These are phyloP conservation scores for Mimosa pudica DNA, from an alignment of 306 rosid species.

Conservation along the genomic window DNA sequence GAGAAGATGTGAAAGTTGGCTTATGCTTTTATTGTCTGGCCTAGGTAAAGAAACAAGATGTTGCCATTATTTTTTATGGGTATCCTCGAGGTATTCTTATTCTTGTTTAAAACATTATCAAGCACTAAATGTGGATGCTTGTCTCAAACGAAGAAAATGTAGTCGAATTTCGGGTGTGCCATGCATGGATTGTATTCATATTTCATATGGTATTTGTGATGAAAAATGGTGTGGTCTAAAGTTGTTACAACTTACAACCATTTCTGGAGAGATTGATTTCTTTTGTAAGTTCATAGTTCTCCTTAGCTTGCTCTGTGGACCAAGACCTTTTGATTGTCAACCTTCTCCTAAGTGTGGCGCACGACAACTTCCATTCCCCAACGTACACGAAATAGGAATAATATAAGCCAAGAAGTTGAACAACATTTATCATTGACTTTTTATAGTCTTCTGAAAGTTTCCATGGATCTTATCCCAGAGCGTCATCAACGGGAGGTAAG, in stretches of 20 bases:
- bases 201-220: neutral
- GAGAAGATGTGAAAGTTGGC: neutral
- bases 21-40: neutral
- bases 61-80: neutral
- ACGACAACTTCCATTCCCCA: neutral
- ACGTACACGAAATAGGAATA: neutral
- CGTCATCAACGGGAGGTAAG: neutral
- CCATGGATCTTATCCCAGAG: neutral
- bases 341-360: neutral
- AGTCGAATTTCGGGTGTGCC: neutral
- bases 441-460: neutral
- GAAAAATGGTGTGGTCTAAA: neutral
- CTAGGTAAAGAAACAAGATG: neutral
- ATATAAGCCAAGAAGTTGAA: neutral
- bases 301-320: neutral
- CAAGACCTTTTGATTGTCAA: neutral
- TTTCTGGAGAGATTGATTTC: neutral
- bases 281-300: neutral
- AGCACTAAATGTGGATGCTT: no score
- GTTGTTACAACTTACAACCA: neutral
- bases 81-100: no score
- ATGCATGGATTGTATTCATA: neutral
- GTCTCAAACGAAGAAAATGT: no score
- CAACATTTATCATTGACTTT: neutral
- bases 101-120: no score